Evolutionary conservation across 352 stramenopile genomes (phyloP), one percentile per base, ranked within the genome.

Genomic region (Lagenidium sp.): DNA sequence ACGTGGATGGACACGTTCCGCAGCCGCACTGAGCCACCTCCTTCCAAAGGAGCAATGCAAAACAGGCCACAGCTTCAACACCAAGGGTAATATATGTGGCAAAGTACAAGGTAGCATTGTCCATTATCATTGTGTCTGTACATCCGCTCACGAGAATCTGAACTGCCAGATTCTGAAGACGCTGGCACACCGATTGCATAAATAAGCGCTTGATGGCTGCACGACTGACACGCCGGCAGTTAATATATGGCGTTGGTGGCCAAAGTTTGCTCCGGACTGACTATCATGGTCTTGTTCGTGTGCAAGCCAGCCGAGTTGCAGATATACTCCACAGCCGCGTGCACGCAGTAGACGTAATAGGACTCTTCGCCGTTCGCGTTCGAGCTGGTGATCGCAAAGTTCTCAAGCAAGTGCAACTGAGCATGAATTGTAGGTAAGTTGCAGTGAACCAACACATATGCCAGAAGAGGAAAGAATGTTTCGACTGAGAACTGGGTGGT

Each of bases 1-100:
- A 99, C 75, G 96, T 99, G 15, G 96, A 99, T 68, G 94, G 95
- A 25, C 95, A 98, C 61, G 94, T 98, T 36, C 95, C 95, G 5
- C 95, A 97, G 55, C 95, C 95, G 6, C 95, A 98, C 59, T 98
- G 28, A 32, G 28, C 28, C 28, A 13, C 28, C n/a, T n/a, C n/a
- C n/a, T n/a, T n/a, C n/a, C n/a, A n/a, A n/a, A n/a, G n/a, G n/a
- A n/a, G n/a, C n/a, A n/a, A n/a, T n/a, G n/a, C n/a, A n/a, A n/a
- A n/a, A n/a, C n/a, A n/a, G n/a, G n/a, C n/a, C n/a, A n/a, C n/a
- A n/a, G n/a, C n/a, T n/a, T n/a, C n/a, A n/a, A n/a, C n/a, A n/a
- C n/a, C n/a, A n/a, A 34, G 25, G 16, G 12, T 21, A 45, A 13
- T 19, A 3, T 28, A 31, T 24, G 29, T 6, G 11, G 6, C n/a